phyloP scores from a whole-genome alignment of 805 yeast species.

The Gaillardinia entomophila region DNA sequence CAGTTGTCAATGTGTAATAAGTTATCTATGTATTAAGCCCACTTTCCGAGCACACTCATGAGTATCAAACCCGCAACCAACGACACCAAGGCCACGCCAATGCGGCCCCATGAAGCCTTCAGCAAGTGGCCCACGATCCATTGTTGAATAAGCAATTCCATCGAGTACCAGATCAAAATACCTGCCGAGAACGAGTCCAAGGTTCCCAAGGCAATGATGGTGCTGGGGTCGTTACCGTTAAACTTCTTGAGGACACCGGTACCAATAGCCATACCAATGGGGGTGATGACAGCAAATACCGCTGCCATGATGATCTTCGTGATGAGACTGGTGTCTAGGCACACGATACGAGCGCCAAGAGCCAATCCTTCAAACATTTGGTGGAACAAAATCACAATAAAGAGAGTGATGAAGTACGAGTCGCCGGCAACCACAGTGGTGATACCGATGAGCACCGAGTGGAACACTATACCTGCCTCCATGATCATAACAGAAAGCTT shows the following conservation, averaged over 20 bases:
- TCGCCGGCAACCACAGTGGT: conserved; percentile 25
- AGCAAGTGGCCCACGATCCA: conserved; percentile 19
- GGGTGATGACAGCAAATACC: conserved; percentile 17
- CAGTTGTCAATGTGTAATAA: too few species aligned
- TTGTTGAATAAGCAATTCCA: conserved; percentile 25
- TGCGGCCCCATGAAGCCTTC: conserved; percentile 9
- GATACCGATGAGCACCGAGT: conserved; percentile 24
- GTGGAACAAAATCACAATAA: conserved; percentile 26
- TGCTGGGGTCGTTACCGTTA: conserved; percentile 21
- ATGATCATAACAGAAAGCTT: conserved; percentile 9
- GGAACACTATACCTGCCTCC: conserved; percentile 27
- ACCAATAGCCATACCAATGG: conserved; percentile 29
- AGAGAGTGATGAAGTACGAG: conserved; percentile 20
- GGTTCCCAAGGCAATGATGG: conserved; percentile 27
- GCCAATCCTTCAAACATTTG: conserved; percentile 28
- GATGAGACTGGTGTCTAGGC: conserved; percentile 2
- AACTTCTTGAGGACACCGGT: conserved; percentile 19
- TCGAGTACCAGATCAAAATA: conserved; percentile 24
- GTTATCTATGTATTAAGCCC: conserved; percentile 26
- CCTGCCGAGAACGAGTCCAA: conserved; percentile 31
- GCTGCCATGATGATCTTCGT: conserved; percentile 15
- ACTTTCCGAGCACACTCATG: conserved; percentile 29
- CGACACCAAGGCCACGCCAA: conserved; percentile 8
- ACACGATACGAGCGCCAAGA: conserved; percentile 20
- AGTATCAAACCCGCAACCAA: conserved; percentile 18